Evolutionary conservation across 441 rosid genomes (phyloP).

Genomic region (Syzygium malaccense): DNA sequence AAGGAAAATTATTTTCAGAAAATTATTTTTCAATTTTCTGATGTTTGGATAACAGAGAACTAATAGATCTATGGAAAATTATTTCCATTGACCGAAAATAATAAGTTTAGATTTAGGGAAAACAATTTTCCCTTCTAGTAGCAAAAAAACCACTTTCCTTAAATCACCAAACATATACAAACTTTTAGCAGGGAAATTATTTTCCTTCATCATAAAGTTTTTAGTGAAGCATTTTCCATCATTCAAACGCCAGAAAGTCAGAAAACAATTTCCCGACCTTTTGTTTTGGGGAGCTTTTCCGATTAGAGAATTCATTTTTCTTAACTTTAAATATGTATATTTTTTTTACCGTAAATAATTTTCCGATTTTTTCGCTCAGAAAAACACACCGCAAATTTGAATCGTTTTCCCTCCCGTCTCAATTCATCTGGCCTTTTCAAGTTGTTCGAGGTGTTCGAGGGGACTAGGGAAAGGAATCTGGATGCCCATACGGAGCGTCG

Average conservation of each 20-base stretch:
- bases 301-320: no score
- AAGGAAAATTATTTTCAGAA: no score
- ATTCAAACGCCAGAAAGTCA: neutral
- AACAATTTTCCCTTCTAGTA: neutral
- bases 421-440: neutral
- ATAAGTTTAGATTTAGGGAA: accelerated
- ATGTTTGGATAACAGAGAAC: neutral
- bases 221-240: accelerated
- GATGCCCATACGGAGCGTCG: neutral
- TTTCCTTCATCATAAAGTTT: neutral
- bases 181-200: no score
- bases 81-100: neutral
- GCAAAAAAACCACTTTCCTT: neutral
- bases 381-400: neutral
- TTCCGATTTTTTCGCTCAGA: no score
- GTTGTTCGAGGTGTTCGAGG: neutral
- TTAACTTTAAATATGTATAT: no score
- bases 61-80: neutral
- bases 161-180: neutral
- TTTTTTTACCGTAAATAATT: no score
- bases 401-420: neutral
- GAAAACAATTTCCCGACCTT: no score
- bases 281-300: no score
- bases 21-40: no score
- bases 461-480: neutral